A percentile compares a stretch with the other conserved stretches of the same genome.
phyloP scores from a whole-genome alignment of 306 rosid genomes.

The Rosa chinensis region DNA sequence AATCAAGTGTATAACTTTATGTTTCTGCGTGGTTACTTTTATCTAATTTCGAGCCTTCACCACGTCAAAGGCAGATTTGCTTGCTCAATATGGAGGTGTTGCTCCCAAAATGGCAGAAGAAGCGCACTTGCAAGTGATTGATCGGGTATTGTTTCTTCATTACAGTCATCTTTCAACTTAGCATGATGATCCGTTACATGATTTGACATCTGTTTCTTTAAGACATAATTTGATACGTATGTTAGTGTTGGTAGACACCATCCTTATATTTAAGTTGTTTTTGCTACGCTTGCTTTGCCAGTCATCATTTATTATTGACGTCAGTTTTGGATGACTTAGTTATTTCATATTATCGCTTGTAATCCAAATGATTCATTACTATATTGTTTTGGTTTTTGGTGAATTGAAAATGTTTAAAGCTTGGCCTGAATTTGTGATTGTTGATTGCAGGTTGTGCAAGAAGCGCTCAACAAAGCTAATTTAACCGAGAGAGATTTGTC shows the following conservation, averaged over 20 bases:
- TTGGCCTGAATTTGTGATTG: conserved; percentile 21
- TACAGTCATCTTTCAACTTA: not conserved
- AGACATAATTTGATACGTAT: not conserved
- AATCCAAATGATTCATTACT: conserved; percentile 9
- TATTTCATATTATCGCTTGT: not conserved
- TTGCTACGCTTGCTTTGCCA: not conserved
- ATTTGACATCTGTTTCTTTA: not conserved
- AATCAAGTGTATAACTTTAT: not conserved
- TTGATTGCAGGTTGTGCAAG: conserved; percentile 82
- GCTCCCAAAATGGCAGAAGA: conserved; percentile 99
- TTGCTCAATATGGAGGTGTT: conserved; percentile 85
- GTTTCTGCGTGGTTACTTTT: not conserved
- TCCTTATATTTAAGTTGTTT: not conserved
- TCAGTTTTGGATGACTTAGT: conserved; percentile 8
- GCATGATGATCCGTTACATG: not conserved
- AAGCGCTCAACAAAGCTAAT: conserved; percentile 76
- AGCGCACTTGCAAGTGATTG: conserved; percentile 84
- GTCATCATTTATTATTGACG: not conserved
- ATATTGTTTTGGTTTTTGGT: conserved; percentile 15
- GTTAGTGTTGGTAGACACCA: not conserved
- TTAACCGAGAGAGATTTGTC: conserved; percentile 72
- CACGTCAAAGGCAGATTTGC: conserved; percentile 80
- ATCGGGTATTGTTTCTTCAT: conserved; percentile 50
- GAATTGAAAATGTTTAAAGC: not conserved
- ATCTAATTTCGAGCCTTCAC: conserved; percentile 33